Conservation (phyloP, 176 grass and related monocot genomes). For the Zizania latifolia region DNA sequence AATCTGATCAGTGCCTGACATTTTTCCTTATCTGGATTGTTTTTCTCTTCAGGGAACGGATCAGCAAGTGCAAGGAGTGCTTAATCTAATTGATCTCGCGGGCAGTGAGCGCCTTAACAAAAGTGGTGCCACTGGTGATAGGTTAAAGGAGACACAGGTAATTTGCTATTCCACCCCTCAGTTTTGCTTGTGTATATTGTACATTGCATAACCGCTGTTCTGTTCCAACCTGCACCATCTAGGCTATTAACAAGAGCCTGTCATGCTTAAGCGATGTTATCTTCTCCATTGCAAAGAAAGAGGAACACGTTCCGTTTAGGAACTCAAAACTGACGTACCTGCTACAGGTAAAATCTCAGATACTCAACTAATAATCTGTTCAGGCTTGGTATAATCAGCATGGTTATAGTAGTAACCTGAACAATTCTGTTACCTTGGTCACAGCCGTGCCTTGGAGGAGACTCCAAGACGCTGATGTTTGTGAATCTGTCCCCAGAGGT, state of each 20-base stretch:
- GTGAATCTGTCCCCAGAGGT: constrained; percentile 74
- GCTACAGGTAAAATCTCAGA: constrained; percentile 59
- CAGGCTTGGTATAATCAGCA: not conserved
- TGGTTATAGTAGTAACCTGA: not conserved
- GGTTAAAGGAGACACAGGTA: constrained; percentile 91
- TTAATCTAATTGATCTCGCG: constrained; percentile 93
- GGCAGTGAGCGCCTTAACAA: constrained; percentile 88
- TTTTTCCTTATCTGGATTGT: not conserved
- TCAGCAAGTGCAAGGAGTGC: constrained; percentile 84
- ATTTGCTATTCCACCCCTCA: not conserved
- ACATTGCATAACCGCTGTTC: not conserved
- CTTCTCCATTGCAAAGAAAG: constrained; percentile 92
- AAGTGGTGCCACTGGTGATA: constrained; percentile 82
- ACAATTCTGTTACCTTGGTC: not conserved
- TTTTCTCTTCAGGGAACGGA: constrained; percentile 58
- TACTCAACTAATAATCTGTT: not conserved
- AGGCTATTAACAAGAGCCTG: constrained; percentile 96
- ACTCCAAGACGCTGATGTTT: constrained; percentile 91
- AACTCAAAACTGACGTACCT: constrained; percentile 95
- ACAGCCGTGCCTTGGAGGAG: constrained; percentile 90
- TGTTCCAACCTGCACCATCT: not conserved
- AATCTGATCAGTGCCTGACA: not conserved
- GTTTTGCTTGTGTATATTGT: not conserved
- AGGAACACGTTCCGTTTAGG: constrained; percentile 83
- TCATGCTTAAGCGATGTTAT: constrained; percentile 88